Conservation (phyloP, 1,284 basidiomycete genomes). For the Boletus semigastroideus region DNA sequence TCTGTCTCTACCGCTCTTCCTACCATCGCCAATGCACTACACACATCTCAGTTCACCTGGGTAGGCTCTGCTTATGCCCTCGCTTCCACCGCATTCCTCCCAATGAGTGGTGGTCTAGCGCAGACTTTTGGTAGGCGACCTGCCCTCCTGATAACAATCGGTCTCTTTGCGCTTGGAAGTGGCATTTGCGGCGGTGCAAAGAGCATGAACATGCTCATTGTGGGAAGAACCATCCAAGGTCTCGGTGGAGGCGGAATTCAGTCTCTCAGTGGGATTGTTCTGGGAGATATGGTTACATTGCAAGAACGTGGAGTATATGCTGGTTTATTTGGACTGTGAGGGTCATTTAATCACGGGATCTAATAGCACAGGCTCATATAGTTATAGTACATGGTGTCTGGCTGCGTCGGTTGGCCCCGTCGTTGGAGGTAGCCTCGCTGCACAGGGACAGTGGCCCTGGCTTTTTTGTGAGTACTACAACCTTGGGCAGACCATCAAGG, state of each 20-base stretch:
- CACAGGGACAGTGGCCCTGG: slow-evolving; percentile 40
- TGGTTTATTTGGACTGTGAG: too few species aligned
- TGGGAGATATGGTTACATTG: too few species aligned
- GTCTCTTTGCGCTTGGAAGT: slow-evolving; percentile 7
- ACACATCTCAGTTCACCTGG: background rate
- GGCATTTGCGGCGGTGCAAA: background rate
- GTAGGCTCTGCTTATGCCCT: slow-evolving; percentile 4
- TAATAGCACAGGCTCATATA: background rate
- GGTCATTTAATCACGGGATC: too few species aligned
- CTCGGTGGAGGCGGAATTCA: too few species aligned
- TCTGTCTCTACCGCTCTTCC: slow-evolving; percentile 2
- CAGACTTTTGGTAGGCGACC: background rate
- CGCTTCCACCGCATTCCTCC: slow-evolving; percentile 4
- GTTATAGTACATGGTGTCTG: slow-evolving; percentile 12
- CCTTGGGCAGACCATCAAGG: background rate
- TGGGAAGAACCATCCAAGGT: too few species aligned
- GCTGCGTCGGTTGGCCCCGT: slow-evolving; percentile 34
- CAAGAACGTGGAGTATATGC: too few species aligned
- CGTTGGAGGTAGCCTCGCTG: slow-evolving; percentile 38
- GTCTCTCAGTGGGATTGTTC: too few species aligned
- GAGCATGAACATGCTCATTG: background rate
- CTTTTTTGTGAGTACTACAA: slow-evolving; percentile 34
- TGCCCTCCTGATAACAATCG: background rate
- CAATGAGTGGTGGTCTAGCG: slow-evolving; percentile 10
- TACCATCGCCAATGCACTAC: background rate